These are phyloP conservation scores for Claviceps sp. DNA, from an alignment of 2,329 filamentous ascomycete genomes.

Conservation along the genomic window DNA sequence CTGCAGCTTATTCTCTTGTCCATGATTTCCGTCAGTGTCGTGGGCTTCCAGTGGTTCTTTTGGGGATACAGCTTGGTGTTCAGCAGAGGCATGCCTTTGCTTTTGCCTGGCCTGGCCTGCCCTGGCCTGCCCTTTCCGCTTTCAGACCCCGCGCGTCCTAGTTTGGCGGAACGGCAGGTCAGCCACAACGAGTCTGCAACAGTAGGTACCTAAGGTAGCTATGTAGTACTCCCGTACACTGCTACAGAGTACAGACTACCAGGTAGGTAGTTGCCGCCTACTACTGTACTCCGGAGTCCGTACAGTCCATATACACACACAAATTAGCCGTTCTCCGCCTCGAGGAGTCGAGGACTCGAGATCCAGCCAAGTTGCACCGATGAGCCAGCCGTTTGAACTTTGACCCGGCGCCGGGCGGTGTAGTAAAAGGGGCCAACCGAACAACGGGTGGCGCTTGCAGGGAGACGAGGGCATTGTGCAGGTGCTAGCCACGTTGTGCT, in stretches of 20 bases:
- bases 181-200: neutral
- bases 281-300: too few relatives aligned
- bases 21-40: too few relatives aligned
- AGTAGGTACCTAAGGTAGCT: neutral
- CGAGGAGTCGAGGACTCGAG: neutral
- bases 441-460: slow-evolving; percentile 2
- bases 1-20: too few relatives aligned
- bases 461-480: neutral
- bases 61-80: too few relatives aligned
- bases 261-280: too few relatives aligned
- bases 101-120: neutral
- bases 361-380: slow-evolving; percentile 8
- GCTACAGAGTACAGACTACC: too few relatives aligned
- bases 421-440: slow-evolving; percentile 1
- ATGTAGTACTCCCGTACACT: neutral
- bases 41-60: too few relatives aligned
- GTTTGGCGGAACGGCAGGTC: neutral
- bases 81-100: too few relatives aligned
- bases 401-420: neutral
- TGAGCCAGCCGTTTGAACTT: neutral
- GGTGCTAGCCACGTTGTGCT: neutral
- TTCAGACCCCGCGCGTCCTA: neutral
- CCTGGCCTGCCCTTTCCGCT: neutral
- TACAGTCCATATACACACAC: too few relatives aligned
- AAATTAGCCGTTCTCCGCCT: slow-evolving; percentile 1